Conservation (phyloP, 1,284 basidiomycete species). For the Peniophora sp. region DNA sequence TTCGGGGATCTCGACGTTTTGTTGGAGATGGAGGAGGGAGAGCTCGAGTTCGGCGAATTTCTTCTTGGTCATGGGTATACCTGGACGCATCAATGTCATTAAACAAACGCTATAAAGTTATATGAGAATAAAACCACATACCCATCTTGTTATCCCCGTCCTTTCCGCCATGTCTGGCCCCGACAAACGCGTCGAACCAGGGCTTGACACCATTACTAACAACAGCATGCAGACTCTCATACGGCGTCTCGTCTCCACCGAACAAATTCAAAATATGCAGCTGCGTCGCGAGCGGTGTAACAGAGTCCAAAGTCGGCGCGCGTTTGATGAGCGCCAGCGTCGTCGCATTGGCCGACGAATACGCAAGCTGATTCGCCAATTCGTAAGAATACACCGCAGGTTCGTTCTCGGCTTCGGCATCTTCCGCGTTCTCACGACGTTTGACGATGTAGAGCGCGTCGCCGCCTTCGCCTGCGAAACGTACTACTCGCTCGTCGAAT, state of each 20-base stretch:
- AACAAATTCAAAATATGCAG: constrained; percentile 92
- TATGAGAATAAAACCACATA: constrained; percentile 22
- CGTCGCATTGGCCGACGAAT: constrained; percentile 74
- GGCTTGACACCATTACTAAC: constrained; percentile 96
- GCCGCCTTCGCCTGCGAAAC: constrained; percentile 68
- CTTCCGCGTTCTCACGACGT: constrained; percentile 61
- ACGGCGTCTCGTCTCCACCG: constrained; percentile 86
- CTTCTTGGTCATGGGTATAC: constrained; percentile 98
- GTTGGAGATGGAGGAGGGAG: constrained; percentile 93
- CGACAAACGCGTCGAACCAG: constrained; percentile 97
- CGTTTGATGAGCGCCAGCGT: constrained; percentile 96
- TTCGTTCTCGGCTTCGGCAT: constrained; percentile 51
- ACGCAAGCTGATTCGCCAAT: constrained; percentile 68
- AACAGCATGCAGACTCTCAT: constrained; percentile 93
- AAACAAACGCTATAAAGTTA: neutral
- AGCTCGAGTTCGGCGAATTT: constrained; percentile 98
- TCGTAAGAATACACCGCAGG: constrained; percentile 59
- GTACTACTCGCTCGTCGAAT: constrained; percentile 64
- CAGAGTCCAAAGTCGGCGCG: constrained; percentile 73
- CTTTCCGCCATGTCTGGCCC: constrained; percentile 64
- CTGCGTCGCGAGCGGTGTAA: constrained; percentile 75
- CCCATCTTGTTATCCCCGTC: constrained; percentile 85
- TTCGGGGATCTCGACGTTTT: constrained; percentile 98
- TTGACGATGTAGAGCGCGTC: constrained; percentile 76
- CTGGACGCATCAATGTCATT: constrained; percentile 24